Evolutionary conservation across 768 basidiomycete species (phyloP), one percentile per base, ranked within the genome.

Genomic region (Rhodotorula paludigena): DNA sequence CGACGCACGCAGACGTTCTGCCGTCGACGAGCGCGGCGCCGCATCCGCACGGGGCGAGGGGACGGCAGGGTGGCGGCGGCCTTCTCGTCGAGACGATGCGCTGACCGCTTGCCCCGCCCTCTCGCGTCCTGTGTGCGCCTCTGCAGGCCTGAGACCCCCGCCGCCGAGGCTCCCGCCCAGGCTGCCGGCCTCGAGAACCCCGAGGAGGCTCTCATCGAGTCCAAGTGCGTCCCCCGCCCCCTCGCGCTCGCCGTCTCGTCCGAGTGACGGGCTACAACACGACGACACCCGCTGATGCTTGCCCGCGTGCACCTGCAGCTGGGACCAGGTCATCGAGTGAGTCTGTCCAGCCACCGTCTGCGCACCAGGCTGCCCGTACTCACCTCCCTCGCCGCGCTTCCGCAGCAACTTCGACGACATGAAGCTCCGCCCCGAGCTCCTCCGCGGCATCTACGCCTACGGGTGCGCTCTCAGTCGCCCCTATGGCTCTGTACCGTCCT

Each of bases 391-490:
- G 11, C 18, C 28, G 35, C 36, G n/a, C 36, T 15, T 30, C 28
- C 23, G 7, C 63, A 69, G 68, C 68, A 69, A 69, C 68, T 73
- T 72, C 49, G 73, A 98, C 82, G 89, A 92, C 84, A 96, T 99
- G 92, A 89, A 92, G 59, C 81, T 98, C 77, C 96, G 92, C 83
- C 82, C 90, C 52, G 94, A 99, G 80, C 88, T 98, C 62, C 88
- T 99, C 76, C 91, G 92, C 78, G 94, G 94, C 80, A 87, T 99
- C 77, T 96, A 99, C 81, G 93, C 94, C 73, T 97, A 96, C 80
- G 92, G 94, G 88, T 89, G 77, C 80, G 85, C 79, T 25, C 3
- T 30, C 11, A 12, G n/a, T 23, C 5, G n/a, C 47, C 2, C n/a
- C 15, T 5, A 2, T 15, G n/a, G n/a, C n/a, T 25, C 2, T 28